Evolutionary conservation across 139 green algal genomes (phyloP).

Genomic region (Ulvella scutata): DNA sequence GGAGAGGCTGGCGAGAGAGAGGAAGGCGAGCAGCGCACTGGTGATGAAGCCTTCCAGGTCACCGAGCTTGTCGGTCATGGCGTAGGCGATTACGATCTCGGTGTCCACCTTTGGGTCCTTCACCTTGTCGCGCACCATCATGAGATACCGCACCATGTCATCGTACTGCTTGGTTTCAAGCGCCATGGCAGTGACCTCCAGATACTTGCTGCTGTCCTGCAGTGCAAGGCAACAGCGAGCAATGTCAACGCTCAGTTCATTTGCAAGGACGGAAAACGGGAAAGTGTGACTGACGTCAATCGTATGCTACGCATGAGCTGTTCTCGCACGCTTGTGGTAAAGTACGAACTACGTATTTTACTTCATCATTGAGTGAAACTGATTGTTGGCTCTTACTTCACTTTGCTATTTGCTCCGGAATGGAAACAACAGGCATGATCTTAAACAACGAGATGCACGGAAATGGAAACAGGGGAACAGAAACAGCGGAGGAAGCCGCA

Average conservation of each 20-base stretch:
- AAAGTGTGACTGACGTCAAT: neutral
- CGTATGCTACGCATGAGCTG: neutral
- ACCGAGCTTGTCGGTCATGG: constrained; percentile 65
- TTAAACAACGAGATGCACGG: too few species aligned
- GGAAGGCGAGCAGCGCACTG: constrained; percentile 54
- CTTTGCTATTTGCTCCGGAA: too few species aligned
- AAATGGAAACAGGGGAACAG: too few species aligned
- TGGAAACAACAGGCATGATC: too few species aligned
- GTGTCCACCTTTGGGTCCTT: constrained; percentile 79
- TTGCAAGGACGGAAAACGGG: neutral
- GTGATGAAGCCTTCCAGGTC: constrained; percentile 91
- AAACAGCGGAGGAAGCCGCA: too few species aligned
- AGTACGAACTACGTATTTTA: too few species aligned
- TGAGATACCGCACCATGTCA: constrained; percentile 91
- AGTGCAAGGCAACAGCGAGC: neutral
- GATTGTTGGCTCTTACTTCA: too few species aligned
- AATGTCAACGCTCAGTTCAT: neutral
- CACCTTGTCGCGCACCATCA: constrained; percentile 91
- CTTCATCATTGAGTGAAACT: too few species aligned
- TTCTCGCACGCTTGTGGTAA: too few species aligned
- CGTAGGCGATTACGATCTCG: constrained; percentile 93
- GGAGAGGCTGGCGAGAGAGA: neutral
- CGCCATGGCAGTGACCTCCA: constrained; percentile 16
- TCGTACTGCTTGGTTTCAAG: constrained; percentile 46
- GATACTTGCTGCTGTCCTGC: constrained; percentile 4